Base-by-base conservation (phyloP, 495 filamentous ascomycete species). In the Annulohypoxylon nitens region DNA sequence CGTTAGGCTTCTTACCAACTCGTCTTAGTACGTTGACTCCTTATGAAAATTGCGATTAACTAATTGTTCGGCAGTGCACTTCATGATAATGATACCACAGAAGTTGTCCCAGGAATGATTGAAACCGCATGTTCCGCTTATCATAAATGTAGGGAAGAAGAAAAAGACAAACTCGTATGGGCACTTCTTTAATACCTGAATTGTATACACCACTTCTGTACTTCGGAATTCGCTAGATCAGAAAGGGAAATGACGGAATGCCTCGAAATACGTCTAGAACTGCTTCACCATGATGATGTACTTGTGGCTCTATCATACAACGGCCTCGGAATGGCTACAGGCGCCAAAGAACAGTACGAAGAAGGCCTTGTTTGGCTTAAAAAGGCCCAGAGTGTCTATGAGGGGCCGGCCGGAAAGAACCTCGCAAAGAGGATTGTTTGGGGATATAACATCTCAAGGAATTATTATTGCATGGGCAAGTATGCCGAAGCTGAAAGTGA, bases 381-480 rank as follows among this genome's bases (percentile, higher is more conserved):
- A 3, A 63, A 64, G 36, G 67, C 67, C 11, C 60, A 34, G 6
- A 53, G 50, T 39, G 33, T 70, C 10, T 70, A 61, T n/a, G 58
- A 69, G 39, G 58, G 66, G 4, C 48, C 47, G 16, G 61, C 34
- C 6, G 61, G 34, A 39, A 43, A 58, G 41, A 59, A 51, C 20
- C 66, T 39, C 6, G 43, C 66, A 12, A 69, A 50, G n/a, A 62
- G 61, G 10, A 26, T 69, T 0, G 48, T 69, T 9, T 70, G 67
- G 61, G 36, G 67, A 3, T 70, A 70, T 57, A 70, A 70, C 16
- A 63, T 62, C 25, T 25, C 59, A 16, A 34, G 60, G n/a, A 64
- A 63, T 30, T 70, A 70, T 34, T 70, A 64, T 18, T 70, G 58
- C 16, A 60, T 63, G 67, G 59, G 50, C 9, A 70, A 16, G 63